Evolutionary conservation across 2,329 filamentous ascomycete species (phyloP).

Genomic region (Calonectria naviculata): DNA sequence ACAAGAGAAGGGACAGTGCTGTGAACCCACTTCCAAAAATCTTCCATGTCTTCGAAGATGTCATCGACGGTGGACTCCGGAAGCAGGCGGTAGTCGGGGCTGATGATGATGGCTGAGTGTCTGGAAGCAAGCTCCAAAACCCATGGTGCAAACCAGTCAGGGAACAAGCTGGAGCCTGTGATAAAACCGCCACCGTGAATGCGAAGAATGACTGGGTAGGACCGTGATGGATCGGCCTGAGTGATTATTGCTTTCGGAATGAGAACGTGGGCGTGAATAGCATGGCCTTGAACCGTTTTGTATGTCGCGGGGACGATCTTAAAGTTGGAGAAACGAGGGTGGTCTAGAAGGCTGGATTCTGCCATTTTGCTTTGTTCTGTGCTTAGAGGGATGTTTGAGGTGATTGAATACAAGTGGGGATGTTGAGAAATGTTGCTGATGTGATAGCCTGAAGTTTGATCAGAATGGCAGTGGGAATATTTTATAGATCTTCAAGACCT

Average conservation of each 20-base stretch:
- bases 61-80: constrained; percentile 1
- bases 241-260: neutral
- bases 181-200: constrained; percentile 5
- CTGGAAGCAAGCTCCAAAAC: constrained; percentile 4
- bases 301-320: neutral
- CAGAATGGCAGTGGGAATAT: no score
- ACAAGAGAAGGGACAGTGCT: neutral
- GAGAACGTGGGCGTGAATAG: neutral
- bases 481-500: no score
- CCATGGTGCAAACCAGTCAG: constrained; percentile 12
- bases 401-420: neutral
- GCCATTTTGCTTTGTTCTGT: neutral
- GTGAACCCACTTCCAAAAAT: constrained; percentile 7
- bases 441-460: no score
- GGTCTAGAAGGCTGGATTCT: neutral
- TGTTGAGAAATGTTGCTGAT: no score
- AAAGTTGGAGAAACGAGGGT: neutral
- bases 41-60: constrained; percentile 5
- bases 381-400: neutral
- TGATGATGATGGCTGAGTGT: constrained; percentile 8
- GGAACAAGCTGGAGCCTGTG: neutral
- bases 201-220: neutral
- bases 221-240: neutral
- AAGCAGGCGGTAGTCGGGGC: neutral
- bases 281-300: constrained; percentile 3